These are phyloP conservation scores for Peterozyma xylosa DNA, from an alignment of 805 yeast species.

Conservation along the genomic window DNA sequence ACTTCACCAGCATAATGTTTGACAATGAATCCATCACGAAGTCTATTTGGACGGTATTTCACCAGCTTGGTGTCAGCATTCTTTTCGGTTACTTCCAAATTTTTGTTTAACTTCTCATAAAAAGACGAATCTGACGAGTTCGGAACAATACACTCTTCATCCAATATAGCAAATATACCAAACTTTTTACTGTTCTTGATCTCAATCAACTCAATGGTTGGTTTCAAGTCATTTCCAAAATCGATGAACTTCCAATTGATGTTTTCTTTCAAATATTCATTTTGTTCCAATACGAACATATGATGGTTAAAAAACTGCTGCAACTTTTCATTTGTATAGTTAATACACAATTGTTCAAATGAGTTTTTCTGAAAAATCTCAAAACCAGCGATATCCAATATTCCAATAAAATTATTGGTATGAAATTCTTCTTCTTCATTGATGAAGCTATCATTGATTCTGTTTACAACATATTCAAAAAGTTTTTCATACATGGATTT, in stretches of 20 bases:
- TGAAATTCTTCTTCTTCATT: slow-evolving; percentile 18
- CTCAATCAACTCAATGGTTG: slow-evolving; percentile 90
- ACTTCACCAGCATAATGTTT: slow-evolving; percentile 96
- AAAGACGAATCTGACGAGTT: slow-evolving; percentile 79
- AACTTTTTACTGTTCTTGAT: slow-evolving; percentile 45
- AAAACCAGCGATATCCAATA: slow-evolving; percentile 55
- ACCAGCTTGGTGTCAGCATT: slow-evolving; percentile 14
- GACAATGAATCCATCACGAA: slow-evolving; percentile 70
- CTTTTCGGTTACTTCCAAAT: slow-evolving; percentile 44
- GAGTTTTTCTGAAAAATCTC: slow-evolving; percentile 52
- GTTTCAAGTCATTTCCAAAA: slow-evolving; percentile 90
- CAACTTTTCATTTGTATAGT: slow-evolving; percentile 52
- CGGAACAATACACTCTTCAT: slow-evolving; percentile 95
- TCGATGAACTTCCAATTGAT: slow-evolving; percentile 74
- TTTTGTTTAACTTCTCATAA: slow-evolving; percentile 64
- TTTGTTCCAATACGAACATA: slow-evolving; percentile 52
- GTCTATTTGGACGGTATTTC: slow-evolving; percentile 66
- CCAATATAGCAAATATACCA: slow-evolving; percentile 79
- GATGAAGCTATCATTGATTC: slow-evolving; percentile 61
- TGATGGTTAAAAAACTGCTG: slow-evolving; percentile 60
- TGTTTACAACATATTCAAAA: slow-evolving; percentile 68
- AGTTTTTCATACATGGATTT: slow-evolving; percentile 80
- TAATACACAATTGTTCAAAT: slow-evolving; percentile 54
- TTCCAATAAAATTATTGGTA: slow-evolving; percentile 39
- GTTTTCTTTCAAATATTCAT: slow-evolving; percentile 51